Percentiles rank a stretch among this genome's conserved stretches.
These are phyloP conservation scores for Solanum habrochaites DNA, from an alignment of 257 asterid species.

Conservation along the genomic window DNA sequence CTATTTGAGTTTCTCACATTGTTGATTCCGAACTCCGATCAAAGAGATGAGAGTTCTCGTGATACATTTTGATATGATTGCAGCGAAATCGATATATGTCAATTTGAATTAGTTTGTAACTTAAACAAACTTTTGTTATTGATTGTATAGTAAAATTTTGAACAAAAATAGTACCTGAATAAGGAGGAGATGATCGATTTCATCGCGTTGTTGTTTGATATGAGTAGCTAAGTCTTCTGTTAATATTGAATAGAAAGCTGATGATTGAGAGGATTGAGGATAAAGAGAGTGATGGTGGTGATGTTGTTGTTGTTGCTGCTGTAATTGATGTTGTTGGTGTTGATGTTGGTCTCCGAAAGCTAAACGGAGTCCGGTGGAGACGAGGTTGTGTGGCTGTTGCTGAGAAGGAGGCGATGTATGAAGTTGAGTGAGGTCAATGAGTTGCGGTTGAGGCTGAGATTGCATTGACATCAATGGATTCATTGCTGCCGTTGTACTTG, in stretches of 20 bases:
- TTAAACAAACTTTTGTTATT: neutral
- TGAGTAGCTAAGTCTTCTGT: slow-evolving; percentile 22
- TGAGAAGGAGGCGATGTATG: neutral
- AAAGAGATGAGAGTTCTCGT: neutral
- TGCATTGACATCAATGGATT: slow-evolving; percentile 13
- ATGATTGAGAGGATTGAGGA: slow-evolving; percentile 32
- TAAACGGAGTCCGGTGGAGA: slow-evolving; percentile 33
- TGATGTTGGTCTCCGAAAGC: slow-evolving; percentile 18
- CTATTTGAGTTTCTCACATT: neutral
- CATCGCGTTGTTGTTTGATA: slow-evolving; percentile 27
- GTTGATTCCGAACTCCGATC: neutral
- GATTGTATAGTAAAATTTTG: neutral
- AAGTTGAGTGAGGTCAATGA: slow-evolving; percentile 23
- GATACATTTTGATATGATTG: neutral
- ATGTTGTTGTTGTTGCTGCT: neutral
- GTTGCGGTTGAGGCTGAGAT: slow-evolving; percentile 5
- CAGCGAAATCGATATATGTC: neutral
- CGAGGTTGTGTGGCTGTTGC: slow-evolving; percentile 11
- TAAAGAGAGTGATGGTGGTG: slow-evolving; percentile 9
- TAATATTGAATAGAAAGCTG: slow-evolving; percentile 11
- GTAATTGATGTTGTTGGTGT: neutral
- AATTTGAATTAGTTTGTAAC: neutral
- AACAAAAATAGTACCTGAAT: slow-evolving; percentile 1
- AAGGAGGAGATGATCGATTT: slow-evolving; percentile 21
- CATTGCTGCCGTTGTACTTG: neutral